phyloP scores from a whole-genome alignment of 2,329 filamentous ascomycete species.

The Diplocarpon mali region DNA sequence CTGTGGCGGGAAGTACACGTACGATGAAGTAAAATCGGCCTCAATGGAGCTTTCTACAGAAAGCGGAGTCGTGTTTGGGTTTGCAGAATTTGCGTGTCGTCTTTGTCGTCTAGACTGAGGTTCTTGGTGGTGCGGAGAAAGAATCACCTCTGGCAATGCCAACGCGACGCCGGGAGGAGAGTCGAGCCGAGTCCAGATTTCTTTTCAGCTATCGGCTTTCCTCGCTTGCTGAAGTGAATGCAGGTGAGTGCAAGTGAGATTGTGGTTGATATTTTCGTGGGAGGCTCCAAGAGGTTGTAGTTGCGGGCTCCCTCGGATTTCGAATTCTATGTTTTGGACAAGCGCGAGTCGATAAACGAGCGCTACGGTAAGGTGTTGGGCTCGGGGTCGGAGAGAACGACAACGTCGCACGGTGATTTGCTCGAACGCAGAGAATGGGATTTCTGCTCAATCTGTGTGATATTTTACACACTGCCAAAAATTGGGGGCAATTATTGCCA shows the following conservation, averaged over 20 bases:
- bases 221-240: conserved; percentile 6
- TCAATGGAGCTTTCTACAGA: conserved; percentile 25
- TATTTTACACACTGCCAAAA: background rate
- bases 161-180: conserved; percentile 1
- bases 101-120: conserved; percentile 7
- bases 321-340: conserved; percentile 12
- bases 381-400: background rate
- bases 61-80: conserved; percentile 15
- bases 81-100: conserved; percentile 9
- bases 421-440: background rate
- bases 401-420: conserved; percentile 1
- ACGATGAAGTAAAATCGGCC: conserved; percentile 26
- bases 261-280: conserved; percentile 2
- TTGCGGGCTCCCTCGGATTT: conserved; percentile 13
- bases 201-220: conserved; percentile 4
- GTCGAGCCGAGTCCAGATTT: background rate
- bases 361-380: conserved; percentile 7
- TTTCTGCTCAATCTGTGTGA: background rate
- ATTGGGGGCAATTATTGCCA: conserved; percentile 1
- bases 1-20: conserved; percentile 10
- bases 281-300: conserved; percentile 1
- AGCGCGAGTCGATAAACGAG: conserved; percentile 14
- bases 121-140: background rate
- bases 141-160: conserved; percentile 6
- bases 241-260: background rate